Base-by-base conservation (phyloP, 2,329 filamentous ascomycete species). In the Pseudocercospora fijiensis region DNA sequence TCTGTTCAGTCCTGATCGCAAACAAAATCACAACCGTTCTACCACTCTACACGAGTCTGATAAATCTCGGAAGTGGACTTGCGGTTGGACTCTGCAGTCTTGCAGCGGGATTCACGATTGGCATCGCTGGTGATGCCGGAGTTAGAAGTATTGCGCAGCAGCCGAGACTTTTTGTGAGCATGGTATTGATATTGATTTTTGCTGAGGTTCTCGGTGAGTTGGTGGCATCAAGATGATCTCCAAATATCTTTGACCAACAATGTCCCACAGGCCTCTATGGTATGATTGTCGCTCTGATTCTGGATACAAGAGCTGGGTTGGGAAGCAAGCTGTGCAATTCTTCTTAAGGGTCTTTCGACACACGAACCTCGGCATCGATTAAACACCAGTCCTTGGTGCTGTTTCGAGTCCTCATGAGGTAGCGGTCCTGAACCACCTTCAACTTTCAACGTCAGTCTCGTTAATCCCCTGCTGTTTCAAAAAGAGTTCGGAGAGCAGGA, bases 121-220 rank as follows among this genome's bases (percentile, higher is more conserved):
- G 65, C 1, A 67, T 64, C 55, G 64, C 59, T 2, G 64, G 65
- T 20, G 65, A 67, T 62, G 65, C 61, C 8, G 65, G 65, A 0
- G 60, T 58, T 18, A 59, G 63, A n/a, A 55, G 60, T 53, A 27
- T 60, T 22, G 57, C 60, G n/a, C 30, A 56, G 57, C 63, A 65
- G 60, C 60, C 60, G 56, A 52, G 52, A 20, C 41, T 65, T 57
- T 65, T 65, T 49, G 57, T 63, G 26, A 61, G 58, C 18, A 66
- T 66, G 64, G 56, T 66, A 13, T 47, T 68, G 59, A 65, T 68
- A 33, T 28, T 68, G 27, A 68, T 68, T 22, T 66, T 68, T 45
- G 66, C 60, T 28, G 61, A 65, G 49, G 64, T 63, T 4, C 55
- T 65, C 7, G 64, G 64, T 65, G 20, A 45, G 64, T 62, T 26